Base-by-base conservation (phyloP, 305 asterid genomes). In the Solanum aculeatissimum region DNA sequence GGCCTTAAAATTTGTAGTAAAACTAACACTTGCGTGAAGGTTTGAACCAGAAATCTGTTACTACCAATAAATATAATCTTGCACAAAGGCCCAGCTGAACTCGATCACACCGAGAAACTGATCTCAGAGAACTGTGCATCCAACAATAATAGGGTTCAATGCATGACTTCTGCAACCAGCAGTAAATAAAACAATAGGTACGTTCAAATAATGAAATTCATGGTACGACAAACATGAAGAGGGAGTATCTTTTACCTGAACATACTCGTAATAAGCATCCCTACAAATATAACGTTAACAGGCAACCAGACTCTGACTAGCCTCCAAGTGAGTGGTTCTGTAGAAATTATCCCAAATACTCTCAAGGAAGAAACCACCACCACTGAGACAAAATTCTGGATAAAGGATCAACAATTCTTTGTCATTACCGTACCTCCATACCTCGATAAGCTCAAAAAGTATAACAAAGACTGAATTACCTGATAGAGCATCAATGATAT, bases 251-350 rank as follows among this genome's bases (percentile, higher is more conserved):
- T 82, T 84, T 95, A 96, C 98, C 99, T 96, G 90, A 93, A 94
- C 99, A 95, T 95, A 89, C 99, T 95, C 85, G 98, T 91, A 89
- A 94, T 89, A 74, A 95, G 97, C 99, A 95, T 96, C 90, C 98
- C 99, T 8, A 96, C 98, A 88, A 95, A 96, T 88, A 96, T 92
- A 66, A 92, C 80, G 83, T 95, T 95, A 82, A 94, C 98, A 75
- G 99, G 99, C 89, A 95, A 88, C 99, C 98, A 95, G 86, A 92
- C 97, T 87, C 90, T 95, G 90, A 92, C 89, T 88, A 94, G 90
- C 93, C 92, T 93, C 97, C 95, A 92, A 15, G 98, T 93, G 72
- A 95, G 92, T 65, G 98, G 98, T 81, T 95, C 98, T 4, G 95
- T 93, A 58, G 94, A 90, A 85, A 94, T 92, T 84, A 94, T 15